These are phyloP conservation scores for Nothophytophthora sp. DNA, from an alignment of 352 stramenopile genomes.

Conservation along the genomic window DNA sequence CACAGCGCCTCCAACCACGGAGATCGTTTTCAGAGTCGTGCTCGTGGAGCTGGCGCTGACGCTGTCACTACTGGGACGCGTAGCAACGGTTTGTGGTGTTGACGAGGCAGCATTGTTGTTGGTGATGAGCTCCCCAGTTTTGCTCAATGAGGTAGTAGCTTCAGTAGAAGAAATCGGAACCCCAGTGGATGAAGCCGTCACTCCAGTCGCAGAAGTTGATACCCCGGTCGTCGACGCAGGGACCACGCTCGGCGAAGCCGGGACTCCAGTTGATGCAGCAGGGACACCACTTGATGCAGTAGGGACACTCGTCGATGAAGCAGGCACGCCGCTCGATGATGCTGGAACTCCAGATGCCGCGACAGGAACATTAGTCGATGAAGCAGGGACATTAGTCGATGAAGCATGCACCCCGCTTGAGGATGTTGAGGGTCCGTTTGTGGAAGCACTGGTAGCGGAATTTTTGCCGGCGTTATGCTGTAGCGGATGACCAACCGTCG, in stretches of 20 bases:
- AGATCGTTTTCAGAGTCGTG: slow-evolving; percentile 51
- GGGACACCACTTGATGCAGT: slow-evolving; percentile 7
- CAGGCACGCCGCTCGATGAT: slow-evolving; percentile 1
- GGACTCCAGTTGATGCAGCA: slow-evolving; percentile 10
- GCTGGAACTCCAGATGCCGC: slow-evolving; percentile 1
- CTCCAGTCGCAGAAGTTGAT: slow-evolving; percentile 6
- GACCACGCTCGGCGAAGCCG: slow-evolving; percentile 6
- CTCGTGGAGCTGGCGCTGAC: slow-evolving; percentile 25
- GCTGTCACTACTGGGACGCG: slow-evolving; percentile 25
- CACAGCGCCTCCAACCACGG: slow-evolving; percentile 70
- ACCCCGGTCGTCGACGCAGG: slow-evolving; percentile 10
- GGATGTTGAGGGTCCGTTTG: neutral
- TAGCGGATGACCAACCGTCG: slow-evolving; percentile 56
- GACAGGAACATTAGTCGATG: slow-evolving; percentile 12
- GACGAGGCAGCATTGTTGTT: slow-evolving; percentile 22
- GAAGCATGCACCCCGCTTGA: slow-evolving; percentile 7
- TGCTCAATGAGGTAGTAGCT: slow-evolving; percentile 9
- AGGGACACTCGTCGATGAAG: slow-evolving; percentile 8
- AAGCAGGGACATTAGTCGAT: slow-evolving; percentile 6
- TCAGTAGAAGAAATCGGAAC: neutral
- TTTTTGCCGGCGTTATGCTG: slow-evolving; percentile 36
- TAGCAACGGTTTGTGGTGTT: slow-evolving; percentile 12
- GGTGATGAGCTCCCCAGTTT: slow-evolving; percentile 15
- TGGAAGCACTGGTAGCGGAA: slow-evolving; percentile 6
- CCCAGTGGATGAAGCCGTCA: neutral